Base-by-base conservation (phyloP, 2,329 filamentous ascomycete species). In the Aspergillus piperis region DNA sequence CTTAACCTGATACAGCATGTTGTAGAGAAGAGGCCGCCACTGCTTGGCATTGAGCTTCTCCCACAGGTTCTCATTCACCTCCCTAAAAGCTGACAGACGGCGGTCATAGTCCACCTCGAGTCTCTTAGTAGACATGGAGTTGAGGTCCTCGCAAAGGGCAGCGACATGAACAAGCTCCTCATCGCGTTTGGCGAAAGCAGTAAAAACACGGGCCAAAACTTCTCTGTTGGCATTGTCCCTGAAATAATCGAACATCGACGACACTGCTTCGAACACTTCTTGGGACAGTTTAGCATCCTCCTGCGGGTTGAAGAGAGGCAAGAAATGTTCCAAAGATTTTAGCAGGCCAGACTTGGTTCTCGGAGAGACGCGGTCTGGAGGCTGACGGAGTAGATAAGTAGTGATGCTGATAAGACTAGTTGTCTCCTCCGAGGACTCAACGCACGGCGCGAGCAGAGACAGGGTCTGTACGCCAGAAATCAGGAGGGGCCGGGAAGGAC, bases 11-110 rank as follows among this genome's bases (percentile, higher is more conserved):
- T 89, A 98, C 2, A 96, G 82, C 80, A 96, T 85, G 71, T 98
- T 99, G 77, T 93, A 90, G 10, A 98, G 78, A 19, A 99, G 77
- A 5, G 95, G 93, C 55, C 88, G 84, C 94, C 95, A 99, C 75
- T 96, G 90, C 60, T 84, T 84, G 1, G 87, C 78, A 0, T 85
- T 88, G 62, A 93, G 86, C 0, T 81, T 77, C 0, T 73, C 73
- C 39, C 86, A 86, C n/a, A 84, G 79, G 2, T 85, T 78, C 42
- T 85, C 84, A 38, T 89, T 90, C 63, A 98, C 88, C 7, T 78
- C 74, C 60, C 84, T 88, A 77, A 95, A 98, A 3, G 92, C 92
- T 50, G 83, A 79, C 5, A 96, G 83, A 15, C 95, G 88, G 59
- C 85, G 86, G 66, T 96, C 90, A 71, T 96, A 97, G 76, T 98